A percentile compares a stretch with the other conserved stretches of the same genome.
Conservation (phyloP, 2,329 filamentous ascomycete genomes). For the Coniochaeta sp. region DNA sequence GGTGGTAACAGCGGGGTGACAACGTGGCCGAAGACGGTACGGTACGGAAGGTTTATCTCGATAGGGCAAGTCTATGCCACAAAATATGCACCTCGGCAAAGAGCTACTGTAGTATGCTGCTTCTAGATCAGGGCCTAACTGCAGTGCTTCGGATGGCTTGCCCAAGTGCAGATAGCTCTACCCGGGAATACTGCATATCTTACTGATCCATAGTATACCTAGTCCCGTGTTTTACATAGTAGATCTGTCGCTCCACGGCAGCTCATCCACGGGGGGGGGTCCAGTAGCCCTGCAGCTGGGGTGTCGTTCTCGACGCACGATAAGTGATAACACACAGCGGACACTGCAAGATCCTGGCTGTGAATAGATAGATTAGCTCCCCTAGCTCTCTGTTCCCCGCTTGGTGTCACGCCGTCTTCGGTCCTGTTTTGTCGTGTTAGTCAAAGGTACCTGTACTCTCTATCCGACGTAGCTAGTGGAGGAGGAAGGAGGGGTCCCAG, state of each 20-base stretch:
- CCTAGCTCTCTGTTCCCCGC: constrained; percentile 7
- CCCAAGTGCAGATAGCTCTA: neutral
- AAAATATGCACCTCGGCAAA: neutral
- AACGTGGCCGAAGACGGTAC: neutral
- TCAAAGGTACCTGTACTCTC: too few species aligned
- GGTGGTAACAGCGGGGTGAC: neutral
- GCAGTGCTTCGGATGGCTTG: neutral
- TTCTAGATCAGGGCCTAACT: too few species aligned
- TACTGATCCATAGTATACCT: too few species aligned
- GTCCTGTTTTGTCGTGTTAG: neutral
- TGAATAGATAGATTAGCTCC: neutral
- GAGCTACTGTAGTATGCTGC: neutral
- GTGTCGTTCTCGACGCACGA: neutral
- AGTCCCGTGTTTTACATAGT: too few species aligned
- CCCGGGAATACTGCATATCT: too few species aligned
- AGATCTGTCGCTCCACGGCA: too few species aligned
- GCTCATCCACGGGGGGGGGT: too few species aligned
- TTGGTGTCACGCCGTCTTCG: constrained; percentile 5
- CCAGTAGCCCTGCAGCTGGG: neutral
- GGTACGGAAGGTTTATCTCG: neutral
- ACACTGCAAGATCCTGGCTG: too few species aligned
- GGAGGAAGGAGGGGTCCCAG: constrained; percentile 8
- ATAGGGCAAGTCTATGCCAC: neutral
- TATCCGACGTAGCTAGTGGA: neutral
- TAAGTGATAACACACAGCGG: neutral